Evolutionary conservation across 768 basidiomycete genomes (phyloP).

Genomic region (Russula virescens): DNA sequence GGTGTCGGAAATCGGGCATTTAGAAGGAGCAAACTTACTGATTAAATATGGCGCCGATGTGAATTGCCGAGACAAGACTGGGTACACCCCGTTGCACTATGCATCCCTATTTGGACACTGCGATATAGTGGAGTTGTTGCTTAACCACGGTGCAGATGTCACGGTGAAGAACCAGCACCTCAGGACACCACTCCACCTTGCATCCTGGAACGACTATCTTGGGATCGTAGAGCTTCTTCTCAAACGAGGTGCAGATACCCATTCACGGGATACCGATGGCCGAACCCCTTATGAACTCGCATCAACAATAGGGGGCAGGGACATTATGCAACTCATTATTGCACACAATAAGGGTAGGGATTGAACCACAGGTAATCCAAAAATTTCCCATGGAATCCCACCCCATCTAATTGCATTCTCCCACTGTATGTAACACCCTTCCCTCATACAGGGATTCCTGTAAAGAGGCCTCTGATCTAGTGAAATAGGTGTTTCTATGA

Average conservation of each 20-base stretch:
- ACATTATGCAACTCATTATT: not conserved
- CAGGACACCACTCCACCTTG: not conserved
- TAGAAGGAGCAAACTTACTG: not conserved
- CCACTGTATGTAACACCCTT: too few relatives aligned
- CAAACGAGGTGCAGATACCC: not conserved
- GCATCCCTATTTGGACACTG: not conserved
- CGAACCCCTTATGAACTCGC: not conserved
- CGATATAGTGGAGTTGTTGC: not conserved
- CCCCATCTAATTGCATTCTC: too few relatives aligned
- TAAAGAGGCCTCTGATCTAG: too few relatives aligned
- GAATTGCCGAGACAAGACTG: not conserved
- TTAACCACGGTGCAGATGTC: not conserved
- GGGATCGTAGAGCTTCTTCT: not conserved
- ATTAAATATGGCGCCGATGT: constrained; percentile 2
- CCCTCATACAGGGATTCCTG: too few relatives aligned
- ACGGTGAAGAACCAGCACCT: not conserved
- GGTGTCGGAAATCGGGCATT: not conserved
- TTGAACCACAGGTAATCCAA: not conserved
- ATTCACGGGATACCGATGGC: not conserved
- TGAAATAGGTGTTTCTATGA: too few relatives aligned
- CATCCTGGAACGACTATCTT: not conserved
- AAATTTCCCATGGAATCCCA: too few relatives aligned
- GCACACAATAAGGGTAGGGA: not conserved
- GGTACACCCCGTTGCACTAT: not conserved
- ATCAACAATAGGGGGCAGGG: not conserved